These are phyloP conservation scores for Amylostereum chailletii DNA, from an alignment of 1,284 basidiomycete genomes.

Conservation along the genomic window DNA sequence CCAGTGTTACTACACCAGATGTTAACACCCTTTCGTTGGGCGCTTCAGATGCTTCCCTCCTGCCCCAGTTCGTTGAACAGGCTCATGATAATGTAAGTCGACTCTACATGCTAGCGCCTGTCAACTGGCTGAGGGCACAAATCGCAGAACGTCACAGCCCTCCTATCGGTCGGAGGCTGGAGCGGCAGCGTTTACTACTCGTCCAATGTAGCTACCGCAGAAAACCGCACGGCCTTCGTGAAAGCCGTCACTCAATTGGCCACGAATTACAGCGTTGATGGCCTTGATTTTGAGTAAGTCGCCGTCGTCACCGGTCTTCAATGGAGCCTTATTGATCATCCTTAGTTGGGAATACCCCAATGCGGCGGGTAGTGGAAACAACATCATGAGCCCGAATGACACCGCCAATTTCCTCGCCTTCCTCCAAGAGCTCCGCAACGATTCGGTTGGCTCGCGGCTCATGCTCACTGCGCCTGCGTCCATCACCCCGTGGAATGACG, in stretches of 20 bases:
- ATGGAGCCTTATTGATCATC: neutral
- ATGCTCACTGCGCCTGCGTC: conserved; percentile 68
- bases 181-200: conserved; percentile 60
- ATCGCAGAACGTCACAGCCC: neutral
- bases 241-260: conserved; percentile 49
- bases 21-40: conserved; percentile 25
- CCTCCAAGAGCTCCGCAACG: conserved; percentile 56
- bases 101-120: no score
- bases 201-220: conserved; percentile 43
- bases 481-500: conserved; percentile 52
- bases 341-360: conserved; percentile 81
- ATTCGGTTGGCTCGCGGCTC: conserved; percentile 40
- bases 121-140: no score
- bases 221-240: conserved; percentile 55
- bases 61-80: conserved; percentile 40
- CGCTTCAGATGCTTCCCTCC: conserved; percentile 26
- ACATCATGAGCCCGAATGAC: conserved; percentile 51
- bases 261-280: conserved; percentile 54
- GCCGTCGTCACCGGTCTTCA: neutral
- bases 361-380: conserved; percentile 50
- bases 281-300: conserved; percentile 61
- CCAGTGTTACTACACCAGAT: no score
- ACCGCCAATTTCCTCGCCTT: conserved; percentile 62
- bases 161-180: conserved; percentile 66
- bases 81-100: conserved; percentile 40